phyloP scores from a whole-genome alignment of 345 rosid genomes.

The Erodium maritimum region DNA sequence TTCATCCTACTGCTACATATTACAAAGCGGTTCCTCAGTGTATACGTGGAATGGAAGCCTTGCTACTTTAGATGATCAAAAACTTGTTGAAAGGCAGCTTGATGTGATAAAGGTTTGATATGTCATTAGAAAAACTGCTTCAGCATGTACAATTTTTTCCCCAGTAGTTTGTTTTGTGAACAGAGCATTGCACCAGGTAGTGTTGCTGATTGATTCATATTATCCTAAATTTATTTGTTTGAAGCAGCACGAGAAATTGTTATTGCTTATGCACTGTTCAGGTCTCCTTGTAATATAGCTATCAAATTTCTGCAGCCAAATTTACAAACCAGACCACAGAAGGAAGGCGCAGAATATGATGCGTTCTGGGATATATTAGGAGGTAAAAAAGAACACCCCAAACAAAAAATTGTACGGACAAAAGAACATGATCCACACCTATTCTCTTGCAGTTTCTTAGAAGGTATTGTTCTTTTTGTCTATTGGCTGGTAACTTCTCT shows the following conservation, averaged over 20 bases:
- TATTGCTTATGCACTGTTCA: neutral
- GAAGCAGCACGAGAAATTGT: neutral
- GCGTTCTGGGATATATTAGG: constrained; percentile 86
- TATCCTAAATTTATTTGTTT: neutral
- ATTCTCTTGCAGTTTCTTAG: constrained; percentile 66
- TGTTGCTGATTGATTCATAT: neutral
- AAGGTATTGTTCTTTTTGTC: constrained; percentile 31
- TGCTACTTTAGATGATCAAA: constrained; percentile 64
- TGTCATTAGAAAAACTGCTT: neutral
- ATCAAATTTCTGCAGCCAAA: constrained; percentile 57
- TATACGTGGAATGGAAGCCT: constrained; percentile 91
- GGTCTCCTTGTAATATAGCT: constrained; percentile 1
- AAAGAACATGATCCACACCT: constrained; percentile 91
- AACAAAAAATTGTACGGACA: constrained; percentile 53
- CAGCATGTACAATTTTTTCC: neutral
- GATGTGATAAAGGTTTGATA: constrained; percentile 85
- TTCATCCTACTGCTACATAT: constrained; percentile 85
- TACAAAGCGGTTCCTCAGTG: constrained; percentile 65
- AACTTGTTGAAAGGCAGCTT: constrained; percentile 82
- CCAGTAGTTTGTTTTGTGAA: neutral
- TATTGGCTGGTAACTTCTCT: constrained; percentile 10
- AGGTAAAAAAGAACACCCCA: constrained; percentile 74
- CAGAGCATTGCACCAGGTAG: neutral
- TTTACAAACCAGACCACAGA: constrained; percentile 62
- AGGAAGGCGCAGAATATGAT: constrained; percentile 90